Evolutionary conservation across 176 grass and related monocot species (phyloP).

Genomic region (Eremochloa ophiuroides): DNA sequence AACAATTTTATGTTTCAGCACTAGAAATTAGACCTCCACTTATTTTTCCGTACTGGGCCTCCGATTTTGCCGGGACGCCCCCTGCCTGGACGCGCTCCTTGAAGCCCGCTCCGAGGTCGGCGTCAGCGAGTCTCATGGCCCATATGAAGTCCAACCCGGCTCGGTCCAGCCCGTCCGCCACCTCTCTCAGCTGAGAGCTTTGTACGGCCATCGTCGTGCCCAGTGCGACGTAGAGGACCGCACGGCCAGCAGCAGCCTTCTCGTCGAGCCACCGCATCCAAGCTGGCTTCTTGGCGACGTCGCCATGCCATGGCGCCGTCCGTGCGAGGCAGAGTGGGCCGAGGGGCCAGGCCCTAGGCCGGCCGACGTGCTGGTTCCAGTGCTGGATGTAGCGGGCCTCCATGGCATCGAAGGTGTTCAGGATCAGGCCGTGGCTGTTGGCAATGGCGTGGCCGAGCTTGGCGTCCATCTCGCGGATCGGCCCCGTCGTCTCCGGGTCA

Average conservation of each 20-base stretch:
- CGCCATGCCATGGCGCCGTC: not conserved
- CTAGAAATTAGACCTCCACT: no score
- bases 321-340: not conserved
- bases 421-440: conserved; percentile 19
- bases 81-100: conserved; percentile 6
- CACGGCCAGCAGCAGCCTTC: not conserved
- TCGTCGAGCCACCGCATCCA: conserved; percentile 31
- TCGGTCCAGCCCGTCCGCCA: conserved; percentile 2
- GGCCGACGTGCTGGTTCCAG: conserved; percentile 1
- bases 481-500: not conserved
- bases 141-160: conserved; percentile 7
- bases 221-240: conserved; percentile 18
- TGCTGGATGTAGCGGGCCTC: conserved; percentile 21
- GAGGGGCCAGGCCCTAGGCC: not conserved
- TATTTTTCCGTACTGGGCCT: no score
- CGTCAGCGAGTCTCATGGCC: not conserved
- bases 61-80: no score
- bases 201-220: not conserved
- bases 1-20: no score
- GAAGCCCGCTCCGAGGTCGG: not conserved
- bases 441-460: not conserved
- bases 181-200: not conserved
- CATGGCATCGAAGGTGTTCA: conserved; percentile 26
- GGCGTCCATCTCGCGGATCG: not conserved
- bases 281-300: not conserved